These are phyloP conservation scores for Sicyos edulis DNA, from an alignment of 306 rosid genomes.

Conservation along the genomic window DNA sequence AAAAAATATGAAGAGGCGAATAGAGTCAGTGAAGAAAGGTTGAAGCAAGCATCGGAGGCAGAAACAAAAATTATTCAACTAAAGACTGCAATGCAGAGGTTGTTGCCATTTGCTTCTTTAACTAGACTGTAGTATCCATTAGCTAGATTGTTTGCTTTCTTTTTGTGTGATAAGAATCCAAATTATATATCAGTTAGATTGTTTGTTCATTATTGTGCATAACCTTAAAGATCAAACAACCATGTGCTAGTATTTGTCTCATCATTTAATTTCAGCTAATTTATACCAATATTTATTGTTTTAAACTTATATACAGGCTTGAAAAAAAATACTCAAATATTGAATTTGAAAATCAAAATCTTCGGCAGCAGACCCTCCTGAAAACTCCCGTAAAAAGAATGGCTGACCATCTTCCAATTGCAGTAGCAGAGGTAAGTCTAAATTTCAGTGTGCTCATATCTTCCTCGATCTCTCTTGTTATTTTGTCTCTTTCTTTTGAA, in stretches of 20 bases:
- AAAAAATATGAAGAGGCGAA: slow-evolving; percentile 78
- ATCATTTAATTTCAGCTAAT: slow-evolving; percentile 14
- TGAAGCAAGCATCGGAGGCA: slow-evolving; percentile 91
- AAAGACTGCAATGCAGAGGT: slow-evolving; percentile 96
- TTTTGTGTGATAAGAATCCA: not conserved
- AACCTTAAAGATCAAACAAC: not conserved
- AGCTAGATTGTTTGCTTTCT: not conserved
- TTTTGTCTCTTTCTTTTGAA: not conserved
- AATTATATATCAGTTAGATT: not conserved
- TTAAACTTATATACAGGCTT: slow-evolving; percentile 51
- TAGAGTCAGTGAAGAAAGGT: slow-evolving; percentile 84
- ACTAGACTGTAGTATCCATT: slow-evolving; percentile 10
- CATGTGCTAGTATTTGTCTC: not conserved
- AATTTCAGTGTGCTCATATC: slow-evolving; percentile 12
- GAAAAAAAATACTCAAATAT: slow-evolving; percentile 80
- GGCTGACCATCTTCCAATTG: slow-evolving; percentile 52
- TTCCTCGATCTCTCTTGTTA: slow-evolving; percentile 11
- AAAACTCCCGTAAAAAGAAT: slow-evolving; percentile 50
- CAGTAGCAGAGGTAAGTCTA: slow-evolving; percentile 45
- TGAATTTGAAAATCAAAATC: slow-evolving; percentile 81
- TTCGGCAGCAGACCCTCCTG: slow-evolving; percentile 60
- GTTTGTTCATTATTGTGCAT: not conserved
- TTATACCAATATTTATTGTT: slow-evolving; percentile 27
- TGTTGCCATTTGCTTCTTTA: slow-evolving; percentile 26
- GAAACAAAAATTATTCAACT: slow-evolving; percentile 83